Evolutionary conservation across 2,329 filamentous ascomycete species (phyloP).

Genomic region (Acarospora socialis): DNA sequence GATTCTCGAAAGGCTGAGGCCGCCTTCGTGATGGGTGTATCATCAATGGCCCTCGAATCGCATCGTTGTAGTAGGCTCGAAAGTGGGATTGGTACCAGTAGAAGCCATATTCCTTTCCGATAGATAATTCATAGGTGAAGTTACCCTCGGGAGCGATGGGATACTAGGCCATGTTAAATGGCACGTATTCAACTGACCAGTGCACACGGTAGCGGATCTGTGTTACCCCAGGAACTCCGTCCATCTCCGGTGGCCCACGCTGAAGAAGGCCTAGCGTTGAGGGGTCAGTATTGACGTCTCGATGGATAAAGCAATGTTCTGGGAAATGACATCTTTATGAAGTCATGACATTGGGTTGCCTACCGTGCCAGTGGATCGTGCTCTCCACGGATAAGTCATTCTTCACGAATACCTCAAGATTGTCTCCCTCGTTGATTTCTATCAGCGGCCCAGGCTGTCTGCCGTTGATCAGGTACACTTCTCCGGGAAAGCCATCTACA

Average conservation of each 20-base stretch:
- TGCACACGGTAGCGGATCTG: conserved; percentile 4
- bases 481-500: conserved; percentile 2
- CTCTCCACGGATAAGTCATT: too few species aligned
- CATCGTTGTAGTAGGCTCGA: conserved; percentile 12
- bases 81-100: conserved; percentile 11
- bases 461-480: too few species aligned
- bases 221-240: conserved; percentile 7
- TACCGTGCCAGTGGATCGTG: too few species aligned
- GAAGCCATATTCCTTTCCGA: conserved; percentile 7
- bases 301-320: too few species aligned
- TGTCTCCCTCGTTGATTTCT: too few species aligned
- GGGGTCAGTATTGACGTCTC: too few species aligned
- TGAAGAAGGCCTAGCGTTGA: conserved; percentile 7
- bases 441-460: too few species aligned
- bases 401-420: too few species aligned
- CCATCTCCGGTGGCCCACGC: conserved; percentile 7
- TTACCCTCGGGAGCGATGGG: conserved; percentile 8
- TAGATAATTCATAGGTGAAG: conserved; percentile 10
- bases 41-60: conserved; percentile 9
- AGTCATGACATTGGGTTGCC: neutral
- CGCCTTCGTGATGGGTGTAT: conserved; percentile 10
- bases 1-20: conserved; percentile 10
- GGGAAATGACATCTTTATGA: conserved; percentile 2
- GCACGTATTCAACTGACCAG: conserved; percentile 1
- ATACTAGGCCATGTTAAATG: conserved; percentile 7